Evolutionary conservation across 192 early-diverging fungal species (phyloP).

Genomic region (Anaeromyces robustus): DNA sequence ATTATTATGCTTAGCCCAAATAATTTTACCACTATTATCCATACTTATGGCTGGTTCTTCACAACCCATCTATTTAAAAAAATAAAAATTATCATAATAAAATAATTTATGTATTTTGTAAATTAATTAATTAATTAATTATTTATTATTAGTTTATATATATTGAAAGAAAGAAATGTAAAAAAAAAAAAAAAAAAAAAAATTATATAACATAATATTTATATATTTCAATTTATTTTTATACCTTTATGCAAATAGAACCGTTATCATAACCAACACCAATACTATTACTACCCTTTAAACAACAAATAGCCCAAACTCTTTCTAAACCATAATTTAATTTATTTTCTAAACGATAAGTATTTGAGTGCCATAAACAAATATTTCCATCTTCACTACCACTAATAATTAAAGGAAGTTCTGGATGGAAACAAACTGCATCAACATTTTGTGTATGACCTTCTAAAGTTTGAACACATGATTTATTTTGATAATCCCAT

Average conservation of each 20-base stretch:
- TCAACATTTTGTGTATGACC: constrained; percentile 92
- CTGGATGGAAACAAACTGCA: constrained; percentile 80
- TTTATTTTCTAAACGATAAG: constrained; percentile 88
- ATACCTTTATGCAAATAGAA: constrained; percentile 77
- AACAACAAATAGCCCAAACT: constrained; percentile 84
- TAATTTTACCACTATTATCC: constrained; percentile 92
- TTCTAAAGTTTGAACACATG: constrained; percentile 95
- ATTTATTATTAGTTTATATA: too few relatives aligned
- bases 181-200: too few relatives aligned
- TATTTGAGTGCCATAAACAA: constrained; percentile 92
- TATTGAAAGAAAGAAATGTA: too few relatives aligned
- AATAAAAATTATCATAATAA: too few relatives aligned
- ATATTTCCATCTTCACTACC: constrained; percentile 91
- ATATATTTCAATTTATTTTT: too few relatives aligned
- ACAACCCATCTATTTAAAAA: constrained; percentile 59
- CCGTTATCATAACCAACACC: constrained; percentile 95
- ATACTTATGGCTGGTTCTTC: constrained; percentile 94
- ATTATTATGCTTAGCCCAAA: constrained; percentile 96
- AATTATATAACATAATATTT: too few relatives aligned
- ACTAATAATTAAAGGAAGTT: constrained; percentile 86
- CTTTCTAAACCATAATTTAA: constrained; percentile 95
- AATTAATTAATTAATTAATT: too few relatives aligned
- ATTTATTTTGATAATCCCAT: constrained; percentile 99
- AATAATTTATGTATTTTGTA: too few relatives aligned
- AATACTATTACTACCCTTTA: constrained; percentile 73